phyloP scores from a whole-genome alignment of 371 early-diverging fungal species.

The Blakeslea trispora region DNA sequence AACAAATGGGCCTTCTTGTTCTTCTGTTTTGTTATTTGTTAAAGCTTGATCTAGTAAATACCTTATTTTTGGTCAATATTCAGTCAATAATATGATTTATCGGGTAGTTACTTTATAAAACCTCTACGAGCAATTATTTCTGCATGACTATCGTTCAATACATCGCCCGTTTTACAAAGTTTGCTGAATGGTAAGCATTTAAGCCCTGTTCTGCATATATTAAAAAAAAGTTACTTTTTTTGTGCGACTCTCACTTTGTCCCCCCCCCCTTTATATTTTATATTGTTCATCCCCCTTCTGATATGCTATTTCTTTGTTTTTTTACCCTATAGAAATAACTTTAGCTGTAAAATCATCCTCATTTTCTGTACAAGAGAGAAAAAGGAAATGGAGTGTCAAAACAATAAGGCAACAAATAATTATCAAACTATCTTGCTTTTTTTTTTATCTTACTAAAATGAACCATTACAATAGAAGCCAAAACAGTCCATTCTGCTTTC shows the following conservation, averaged over 20 bases:
- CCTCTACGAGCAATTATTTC: constrained; percentile 82
- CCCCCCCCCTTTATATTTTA: background rate
- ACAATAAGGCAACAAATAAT: constrained; percentile 11
- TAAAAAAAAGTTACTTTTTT: constrained; percentile 7
- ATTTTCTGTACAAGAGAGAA: background rate
- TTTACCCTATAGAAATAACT: constrained; percentile 73
- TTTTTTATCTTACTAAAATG: constrained; percentile 17
- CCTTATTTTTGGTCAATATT: constrained; percentile 12
- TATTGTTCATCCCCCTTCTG: too few species aligned
- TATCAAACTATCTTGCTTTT: constrained; percentile 4
- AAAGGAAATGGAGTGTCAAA: too few species aligned
- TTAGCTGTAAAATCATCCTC: constrained; percentile 36
- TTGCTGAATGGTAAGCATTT: constrained; percentile 77
- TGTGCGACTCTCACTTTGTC: background rate
- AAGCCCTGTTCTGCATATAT: constrained; percentile 73
- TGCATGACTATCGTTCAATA: constrained; percentile 83
- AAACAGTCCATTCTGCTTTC: constrained; percentile 83
- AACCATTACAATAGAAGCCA: constrained; percentile 72
- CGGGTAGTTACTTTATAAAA: constrained; percentile 60
- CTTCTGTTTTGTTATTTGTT: constrained; percentile 2
- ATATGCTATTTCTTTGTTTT: background rate
- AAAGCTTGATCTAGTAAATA: constrained; percentile 31
- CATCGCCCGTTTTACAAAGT: constrained; percentile 61
- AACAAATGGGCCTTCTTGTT: background rate
- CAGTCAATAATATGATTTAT: background rate